Base-by-base conservation (phyloP, 129 eudicot genomes). In the Artemisia annua region DNA sequence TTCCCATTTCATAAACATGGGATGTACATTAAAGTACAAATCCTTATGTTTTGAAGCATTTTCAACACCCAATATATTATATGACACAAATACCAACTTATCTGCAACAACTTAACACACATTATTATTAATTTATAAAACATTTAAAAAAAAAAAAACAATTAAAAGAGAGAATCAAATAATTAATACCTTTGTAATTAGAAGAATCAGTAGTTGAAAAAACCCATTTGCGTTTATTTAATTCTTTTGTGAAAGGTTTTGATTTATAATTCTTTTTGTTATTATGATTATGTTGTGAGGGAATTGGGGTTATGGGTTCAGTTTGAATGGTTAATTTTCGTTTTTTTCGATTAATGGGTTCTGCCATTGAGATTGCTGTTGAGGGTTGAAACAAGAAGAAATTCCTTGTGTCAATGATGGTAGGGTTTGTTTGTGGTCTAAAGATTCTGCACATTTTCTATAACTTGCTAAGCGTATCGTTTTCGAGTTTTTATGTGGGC, bases 51-150 rank as follows among this genome's bases (percentile, higher is more conserved):
- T 86, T 62, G 80, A 57, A 43, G 94, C 96, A 89, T 92, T 92
- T 71, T 89, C 91, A 79, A 87, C 96, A 9, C 96, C 97, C 80
- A 92, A 63, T 78, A 92, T 81, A 87, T 89, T 92, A 76, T 89
- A 92, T 12, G 97, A 92, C 48, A 92, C 78, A 77, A 92, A 75
- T 43, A 89, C 89, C 68, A 89, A 53, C 69, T 72, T 85, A 67
- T 88, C 96, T 91, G 96, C 80, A 66, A 48, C 84, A 16, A 61
- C 44, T 5, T 7, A 61, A 61, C 28, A 26, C 5, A 16, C 44
- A 61, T 11, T 24, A 14, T 5, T 5, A 13, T n/a, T n/a, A 61
- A 28, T 20, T 30, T 14, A 61, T 61, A 4, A 61, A 56, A 56
- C 8, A 67, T 70, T 49, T 20, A 5, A 13, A 8, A 57, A 30